Evolutionary conservation across 495 filamentous ascomycete genomes (phyloP), one percentile per base, ranked within the genome.

Genomic region (Tricharina praecox): DNA sequence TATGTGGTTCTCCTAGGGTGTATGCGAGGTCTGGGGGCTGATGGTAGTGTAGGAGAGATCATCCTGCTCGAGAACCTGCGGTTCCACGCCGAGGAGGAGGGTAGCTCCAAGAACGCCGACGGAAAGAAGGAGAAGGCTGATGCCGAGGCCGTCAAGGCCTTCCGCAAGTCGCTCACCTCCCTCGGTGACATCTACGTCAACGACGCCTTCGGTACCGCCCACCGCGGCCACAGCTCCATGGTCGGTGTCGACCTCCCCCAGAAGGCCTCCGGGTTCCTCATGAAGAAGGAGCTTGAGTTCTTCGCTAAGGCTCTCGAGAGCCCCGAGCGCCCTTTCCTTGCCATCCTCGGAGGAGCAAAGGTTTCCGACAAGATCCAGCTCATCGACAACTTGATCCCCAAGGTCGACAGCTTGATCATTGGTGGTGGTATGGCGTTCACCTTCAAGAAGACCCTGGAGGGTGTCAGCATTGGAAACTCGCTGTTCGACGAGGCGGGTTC

Each of bases 251-350:
- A 95, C 50, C 80, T 96, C 19, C 86, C 90, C 43, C 83, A 94
- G 64, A 94, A 88, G 70, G 90, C 90, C 4, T 81, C 87, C 45
- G 90, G 90, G 41, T 96, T 94, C 77, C 78, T 99, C 56, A 82
- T 99, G 70, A 99, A 99, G 81, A 99, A 96, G 72, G 90, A 99
- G 67, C 83, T 99, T 39, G 88, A 96, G 61, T 99, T 96, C 78
- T 99, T 99, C 64, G 90, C 90, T 47, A 75, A 93, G 71, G 90
- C 88, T 25, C 82, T 99, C 26, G 90, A 99, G 70, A 75, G 73
- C 55, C 90, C 90, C 30, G 71, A 87, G 69, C 78, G 86, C 21
- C 92, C 92, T 49, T 99, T 99, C 81, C 82, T 99, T 15, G 92
- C 90, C 64, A 96, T 99, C 63, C 80, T 99, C 3, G 90, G 90